A percentile compares a stretch with the other conserved stretches of the same genome.
Evolutionary conservation across 768 basidiomycete genomes (phyloP).

Genomic region (Pisolithus tinctorius): DNA sequence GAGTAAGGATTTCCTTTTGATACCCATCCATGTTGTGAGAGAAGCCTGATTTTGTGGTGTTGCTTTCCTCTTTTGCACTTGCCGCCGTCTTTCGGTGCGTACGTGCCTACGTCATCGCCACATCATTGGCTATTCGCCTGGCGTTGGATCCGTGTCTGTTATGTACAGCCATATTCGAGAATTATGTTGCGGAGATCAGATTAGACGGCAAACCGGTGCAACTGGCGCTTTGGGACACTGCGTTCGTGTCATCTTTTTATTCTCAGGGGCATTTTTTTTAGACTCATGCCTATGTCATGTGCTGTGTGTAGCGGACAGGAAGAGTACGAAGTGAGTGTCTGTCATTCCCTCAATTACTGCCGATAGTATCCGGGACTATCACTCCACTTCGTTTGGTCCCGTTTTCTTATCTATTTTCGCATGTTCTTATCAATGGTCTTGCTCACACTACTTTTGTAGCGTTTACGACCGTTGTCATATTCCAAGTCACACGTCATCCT

Average conservation of each 20-base stretch:
- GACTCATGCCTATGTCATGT: not conserved
- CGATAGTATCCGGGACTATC: no score
- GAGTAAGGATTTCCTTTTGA: slow-evolving; percentile 25
- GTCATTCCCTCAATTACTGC: no score
- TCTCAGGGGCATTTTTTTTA: not conserved
- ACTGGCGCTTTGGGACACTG: slow-evolving; percentile 97
- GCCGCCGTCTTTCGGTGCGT: not conserved
- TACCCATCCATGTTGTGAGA: not conserved
- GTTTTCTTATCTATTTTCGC: no score
- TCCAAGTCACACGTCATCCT: slow-evolving; percentile 98
- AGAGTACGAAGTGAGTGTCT: slow-evolving; percentile 80
- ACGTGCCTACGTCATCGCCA: not conserved
- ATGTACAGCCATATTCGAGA: slow-evolving; percentile 87
- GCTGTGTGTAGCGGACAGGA: slow-evolving; percentile 75
- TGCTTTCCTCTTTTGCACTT: not conserved
- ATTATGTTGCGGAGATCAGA: slow-evolving; percentile 97
- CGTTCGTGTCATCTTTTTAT: slow-evolving; percentile 50
- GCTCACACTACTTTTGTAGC: slow-evolving; percentile 34
- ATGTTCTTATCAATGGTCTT: no score
- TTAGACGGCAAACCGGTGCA: slow-evolving; percentile 97
- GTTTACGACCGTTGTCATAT: slow-evolving; percentile 93
- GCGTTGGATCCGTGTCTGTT: not conserved
- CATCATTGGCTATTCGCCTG: not conserved
- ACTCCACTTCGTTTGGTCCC: no score
- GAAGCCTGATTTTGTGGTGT: not conserved